A percentile compares a stretch with the other conserved stretches of the same genome.
Conservation (phyloP, 2,329 filamentous ascomycete species). For the Claviceps lovelessii region DNA sequence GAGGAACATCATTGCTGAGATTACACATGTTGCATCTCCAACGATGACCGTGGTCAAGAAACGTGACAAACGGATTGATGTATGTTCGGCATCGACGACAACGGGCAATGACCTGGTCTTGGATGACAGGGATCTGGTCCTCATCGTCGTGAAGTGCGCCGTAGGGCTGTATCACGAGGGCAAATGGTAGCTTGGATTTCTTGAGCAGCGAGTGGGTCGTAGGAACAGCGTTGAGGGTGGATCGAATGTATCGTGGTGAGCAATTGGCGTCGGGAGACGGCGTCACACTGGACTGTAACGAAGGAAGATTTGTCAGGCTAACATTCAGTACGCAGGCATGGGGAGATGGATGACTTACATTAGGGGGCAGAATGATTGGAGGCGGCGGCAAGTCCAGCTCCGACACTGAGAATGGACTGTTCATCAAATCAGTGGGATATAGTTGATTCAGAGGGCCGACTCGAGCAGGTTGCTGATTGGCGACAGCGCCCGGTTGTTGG, state of each 20-base stretch:
- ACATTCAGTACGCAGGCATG: neutral
- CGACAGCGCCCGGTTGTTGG: constrained; percentile 28
- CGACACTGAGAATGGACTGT: constrained; percentile 83
- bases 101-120: constrained; percentile 93
- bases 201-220: constrained; percentile 87
- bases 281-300: constrained; percentile 64
- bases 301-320: constrained; percentile 22
- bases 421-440: constrained; percentile 80
- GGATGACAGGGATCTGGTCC: constrained; percentile 78
- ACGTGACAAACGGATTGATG: constrained; percentile 94
- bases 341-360: constrained; percentile 45
- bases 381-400: constrained; percentile 87
- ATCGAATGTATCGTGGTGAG: constrained; percentile 84
- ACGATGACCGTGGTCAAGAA: constrained; percentile 89
- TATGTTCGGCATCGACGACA: constrained; percentile 93
- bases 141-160: constrained; percentile 84
- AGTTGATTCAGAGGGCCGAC: constrained; percentile 63
- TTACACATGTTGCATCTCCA: constrained; percentile 99
- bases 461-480: constrained; percentile 22
- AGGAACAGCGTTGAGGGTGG: constrained; percentile 85
- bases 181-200: constrained; percentile 91
- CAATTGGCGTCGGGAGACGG: constrained; percentile 86
- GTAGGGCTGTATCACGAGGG: constrained; percentile 91
- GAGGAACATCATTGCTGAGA: constrained; percentile 95
- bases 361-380: constrained; percentile 77